Percentiles rank a stretch among this genome's conserved stretches.
These are phyloP conservation scores for Trichoderma citrinoviride DNA, from an alignment of 2,329 filamentous ascomycete species.

Conservation along the genomic window DNA sequence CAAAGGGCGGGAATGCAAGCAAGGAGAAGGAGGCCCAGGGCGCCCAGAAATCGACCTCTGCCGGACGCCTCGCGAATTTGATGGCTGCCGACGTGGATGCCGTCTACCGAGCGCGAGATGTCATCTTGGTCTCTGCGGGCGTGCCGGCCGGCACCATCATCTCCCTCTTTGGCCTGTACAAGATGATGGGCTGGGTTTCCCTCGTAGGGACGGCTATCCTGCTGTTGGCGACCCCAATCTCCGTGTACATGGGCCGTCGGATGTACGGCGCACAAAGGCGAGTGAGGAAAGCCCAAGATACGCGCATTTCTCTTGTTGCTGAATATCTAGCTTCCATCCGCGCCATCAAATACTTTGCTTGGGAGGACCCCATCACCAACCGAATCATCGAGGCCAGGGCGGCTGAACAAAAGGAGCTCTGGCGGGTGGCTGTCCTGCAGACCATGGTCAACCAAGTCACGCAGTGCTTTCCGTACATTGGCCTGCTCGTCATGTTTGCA, in stretches of 20 bases:
- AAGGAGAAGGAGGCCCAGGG: conserved; percentile 31
- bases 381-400: conserved; percentile 49
- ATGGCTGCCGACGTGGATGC: conserved; percentile 60
- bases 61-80: conserved; percentile 53
- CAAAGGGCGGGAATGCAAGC: conserved; percentile 17
- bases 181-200: conserved; percentile 55
- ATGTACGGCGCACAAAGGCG: conserved; percentile 51
- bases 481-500: conserved; percentile 54
- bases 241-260: conserved; percentile 46
- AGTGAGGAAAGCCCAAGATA: conserved; percentile 56
- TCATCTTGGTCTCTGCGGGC: conserved; percentile 47
- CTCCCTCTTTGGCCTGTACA: conserved; percentile 52
- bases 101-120: conserved; percentile 50
- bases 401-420: conserved; percentile 53
- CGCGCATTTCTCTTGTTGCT: conserved; percentile 55
- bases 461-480: conserved; percentile 51
- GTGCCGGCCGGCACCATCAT: conserved; percentile 48
- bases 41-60: conserved; percentile 41
- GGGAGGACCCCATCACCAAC: conserved; percentile 54
- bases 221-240: conserved; percentile 48
- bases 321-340: conserved; percentile 58
- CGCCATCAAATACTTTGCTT: conserved; percentile 60
- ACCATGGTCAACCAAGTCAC: conserved; percentile 48
- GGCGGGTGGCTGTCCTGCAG: conserved; percentile 50
- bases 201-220: conserved; percentile 52